phyloP scores from a whole-genome alignment of 371 early-diverging fungal genomes.

The Mucor saturninus region DNA sequence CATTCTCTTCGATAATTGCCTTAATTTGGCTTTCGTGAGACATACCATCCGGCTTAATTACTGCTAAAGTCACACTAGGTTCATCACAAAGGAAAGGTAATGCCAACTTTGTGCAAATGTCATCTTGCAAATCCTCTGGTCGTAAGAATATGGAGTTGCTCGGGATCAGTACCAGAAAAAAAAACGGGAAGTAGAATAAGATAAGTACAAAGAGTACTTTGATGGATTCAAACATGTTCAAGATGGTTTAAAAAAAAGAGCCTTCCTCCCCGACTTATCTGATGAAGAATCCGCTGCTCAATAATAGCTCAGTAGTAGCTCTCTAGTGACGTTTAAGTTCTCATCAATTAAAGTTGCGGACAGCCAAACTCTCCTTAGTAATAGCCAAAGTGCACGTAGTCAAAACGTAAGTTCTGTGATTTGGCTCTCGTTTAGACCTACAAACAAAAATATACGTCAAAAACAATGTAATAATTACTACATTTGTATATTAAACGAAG shows the following conservation, averaged over 20 bases:
- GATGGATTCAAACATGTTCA: conserved; percentile 9
- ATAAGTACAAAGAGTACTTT: conserved; percentile 5
- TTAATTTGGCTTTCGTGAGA: conserved; percentile 17
- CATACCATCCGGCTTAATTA: conserved; percentile 41
- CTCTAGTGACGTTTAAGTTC: too few relatives aligned
- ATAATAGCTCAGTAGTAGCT: too few relatives aligned
- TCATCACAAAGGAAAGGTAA: conserved; percentile 4
- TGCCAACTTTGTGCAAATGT: conserved; percentile 4
- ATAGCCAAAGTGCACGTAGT: too few relatives aligned
- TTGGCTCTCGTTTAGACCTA: too few relatives aligned
- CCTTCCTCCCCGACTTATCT: not conserved
- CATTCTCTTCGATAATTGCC: conserved; percentile 10
- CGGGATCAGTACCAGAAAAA: conserved; percentile 11
- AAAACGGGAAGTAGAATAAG: conserved; percentile 11
- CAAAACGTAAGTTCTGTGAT: too few relatives aligned
- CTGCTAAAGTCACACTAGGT: conserved; percentile 20
- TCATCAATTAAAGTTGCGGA: too few relatives aligned
- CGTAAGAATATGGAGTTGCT: conserved; percentile 8
- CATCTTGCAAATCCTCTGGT: not conserved
- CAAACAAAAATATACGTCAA: too few relatives aligned
- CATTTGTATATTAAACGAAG: too few relatives aligned
- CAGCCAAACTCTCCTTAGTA: too few relatives aligned
- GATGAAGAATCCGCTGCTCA: too few relatives aligned
- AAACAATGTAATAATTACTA: too few relatives aligned
- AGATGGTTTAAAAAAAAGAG: not conserved